Conservation (phyloP, 352 stramenopile genomes). For the Hyaloperonospora arabidopsidis region DNA sequence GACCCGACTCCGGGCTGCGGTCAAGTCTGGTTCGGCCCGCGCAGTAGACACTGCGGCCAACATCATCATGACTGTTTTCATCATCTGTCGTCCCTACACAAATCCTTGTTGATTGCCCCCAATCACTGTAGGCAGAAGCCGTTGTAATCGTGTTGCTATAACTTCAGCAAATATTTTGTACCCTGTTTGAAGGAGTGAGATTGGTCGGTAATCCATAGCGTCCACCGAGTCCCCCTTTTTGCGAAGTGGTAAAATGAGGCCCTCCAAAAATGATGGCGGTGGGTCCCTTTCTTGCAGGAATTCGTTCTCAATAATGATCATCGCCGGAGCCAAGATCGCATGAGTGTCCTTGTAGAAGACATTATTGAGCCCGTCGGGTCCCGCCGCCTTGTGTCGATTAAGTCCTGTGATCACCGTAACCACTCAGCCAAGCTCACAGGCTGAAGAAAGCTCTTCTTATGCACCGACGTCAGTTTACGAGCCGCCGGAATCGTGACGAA, state of each 20-base stretch:
- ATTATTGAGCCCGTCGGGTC: not conserved
- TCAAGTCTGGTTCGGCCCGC: not conserved
- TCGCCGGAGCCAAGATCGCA: not conserved
- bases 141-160: too few relatives aligned
- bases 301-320: not conserved
- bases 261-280: not conserved
- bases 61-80: conserved; percentile 2
- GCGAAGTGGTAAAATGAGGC: not conserved
- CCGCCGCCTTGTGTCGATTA: not conserved
- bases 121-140: not conserved
- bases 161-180: too few relatives aligned
- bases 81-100: not conserved
- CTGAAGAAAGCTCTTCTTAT: not conserved
- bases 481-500: too few relatives aligned
- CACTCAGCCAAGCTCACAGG: not conserved
- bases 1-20: not conserved
- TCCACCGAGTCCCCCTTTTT: not conserved
- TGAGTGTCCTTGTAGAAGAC: not conserved
- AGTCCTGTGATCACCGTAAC: not conserved
- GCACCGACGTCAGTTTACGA: not conserved
- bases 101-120: not conserved
- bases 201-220: too few relatives aligned
- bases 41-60: not conserved
- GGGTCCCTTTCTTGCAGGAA: not conserved
- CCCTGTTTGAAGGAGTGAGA: too few relatives aligned